These are phyloP conservation scores for Paecilomyces sp. DNA, from an alignment of 2,329 filamentous ascomycete genomes.

Conservation along the genomic window DNA sequence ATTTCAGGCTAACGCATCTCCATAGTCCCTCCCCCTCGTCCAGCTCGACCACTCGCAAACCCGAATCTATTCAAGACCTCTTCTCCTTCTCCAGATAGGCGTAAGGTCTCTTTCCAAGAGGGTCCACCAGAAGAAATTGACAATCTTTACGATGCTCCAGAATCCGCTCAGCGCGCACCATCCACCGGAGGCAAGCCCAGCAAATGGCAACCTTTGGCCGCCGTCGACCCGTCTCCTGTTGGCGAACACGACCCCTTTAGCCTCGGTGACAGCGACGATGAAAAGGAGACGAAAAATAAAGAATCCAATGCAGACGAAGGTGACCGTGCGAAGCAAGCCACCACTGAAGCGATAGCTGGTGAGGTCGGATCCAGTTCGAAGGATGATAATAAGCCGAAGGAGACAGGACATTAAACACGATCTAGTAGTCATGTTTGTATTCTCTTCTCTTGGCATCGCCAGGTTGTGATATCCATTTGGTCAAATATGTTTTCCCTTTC, in stretches of 20 bases:
- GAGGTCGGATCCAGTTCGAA: conserved; percentile 25
- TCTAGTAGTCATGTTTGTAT: neutral
- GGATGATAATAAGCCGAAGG: conserved; percentile 15
- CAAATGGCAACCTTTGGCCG: conserved; percentile 94
- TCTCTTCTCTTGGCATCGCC: neutral
- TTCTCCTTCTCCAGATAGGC: conserved; percentile 46
- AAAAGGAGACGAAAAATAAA: conserved; percentile 69
- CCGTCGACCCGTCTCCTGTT: conserved; percentile 77
- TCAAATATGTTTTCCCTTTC: neutral
- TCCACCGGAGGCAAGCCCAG: conserved; percentile 59
- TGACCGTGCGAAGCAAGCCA: conserved; percentile 59
- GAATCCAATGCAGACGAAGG: conserved; percentile 48
- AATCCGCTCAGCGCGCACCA: conserved; percentile 47
- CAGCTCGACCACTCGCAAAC: conserved; percentile 63
- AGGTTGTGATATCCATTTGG: neutral
- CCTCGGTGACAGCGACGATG: conserved; percentile 89
- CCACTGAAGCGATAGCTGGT: conserved; percentile 41
- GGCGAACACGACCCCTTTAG: conserved; percentile 93
- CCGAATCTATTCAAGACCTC: conserved; percentile 72
- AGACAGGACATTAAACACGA: conserved; percentile 15
- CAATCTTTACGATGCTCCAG: conserved; percentile 60
- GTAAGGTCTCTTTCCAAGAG: conserved; percentile 52
- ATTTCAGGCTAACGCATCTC: neutral
- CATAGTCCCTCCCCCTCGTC: conserved; percentile 47
- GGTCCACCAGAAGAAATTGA: conserved; percentile 73